Evolutionary conservation across 2,329 filamentous ascomycete species (phyloP).

Genomic region (Aureobasidium pullulans): DNA sequence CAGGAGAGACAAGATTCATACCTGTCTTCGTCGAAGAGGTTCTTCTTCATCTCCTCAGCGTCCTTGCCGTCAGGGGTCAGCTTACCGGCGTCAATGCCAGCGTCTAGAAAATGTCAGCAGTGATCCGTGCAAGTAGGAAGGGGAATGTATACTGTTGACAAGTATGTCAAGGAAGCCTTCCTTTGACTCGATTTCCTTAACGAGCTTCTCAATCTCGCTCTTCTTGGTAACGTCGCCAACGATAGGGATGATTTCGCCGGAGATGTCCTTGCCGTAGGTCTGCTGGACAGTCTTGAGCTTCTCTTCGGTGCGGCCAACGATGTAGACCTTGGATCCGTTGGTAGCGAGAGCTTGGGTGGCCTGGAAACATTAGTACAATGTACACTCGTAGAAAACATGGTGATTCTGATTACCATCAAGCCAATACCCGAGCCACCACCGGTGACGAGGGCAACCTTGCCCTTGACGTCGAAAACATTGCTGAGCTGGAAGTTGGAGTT

Average conservation of each 20-base stretch:
- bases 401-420: constrained; percentile 30
- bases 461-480: constrained; percentile 32
- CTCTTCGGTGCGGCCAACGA: constrained; percentile 40
- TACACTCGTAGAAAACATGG: constrained; percentile 24
- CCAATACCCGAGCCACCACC: constrained; percentile 42
- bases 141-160: neutral
- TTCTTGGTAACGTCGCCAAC: constrained; percentile 38
- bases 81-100: constrained; percentile 21
- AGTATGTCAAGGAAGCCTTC: constrained; percentile 40
- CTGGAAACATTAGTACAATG: neutral
- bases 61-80: constrained; percentile 31
- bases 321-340: constrained; percentile 39
- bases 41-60: constrained; percentile 22
- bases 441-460: constrained; percentile 37
- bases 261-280: constrained; percentile 35
- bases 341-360: constrained; percentile 29
- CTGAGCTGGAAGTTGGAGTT: constrained; percentile 23
- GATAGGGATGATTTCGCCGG: constrained; percentile 40
- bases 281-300: constrained; percentile 41
- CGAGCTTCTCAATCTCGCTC: constrained; percentile 34
- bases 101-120: constrained; percentile 16
- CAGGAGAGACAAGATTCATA: neutral
- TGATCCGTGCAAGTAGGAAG: constrained; percentile 41
- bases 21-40: constrained; percentile 4
- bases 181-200: constrained; percentile 36